Base-by-base conservation (phyloP, 2,329 filamentous ascomycete genomes). In the Exophiala alcalophila region DNA sequence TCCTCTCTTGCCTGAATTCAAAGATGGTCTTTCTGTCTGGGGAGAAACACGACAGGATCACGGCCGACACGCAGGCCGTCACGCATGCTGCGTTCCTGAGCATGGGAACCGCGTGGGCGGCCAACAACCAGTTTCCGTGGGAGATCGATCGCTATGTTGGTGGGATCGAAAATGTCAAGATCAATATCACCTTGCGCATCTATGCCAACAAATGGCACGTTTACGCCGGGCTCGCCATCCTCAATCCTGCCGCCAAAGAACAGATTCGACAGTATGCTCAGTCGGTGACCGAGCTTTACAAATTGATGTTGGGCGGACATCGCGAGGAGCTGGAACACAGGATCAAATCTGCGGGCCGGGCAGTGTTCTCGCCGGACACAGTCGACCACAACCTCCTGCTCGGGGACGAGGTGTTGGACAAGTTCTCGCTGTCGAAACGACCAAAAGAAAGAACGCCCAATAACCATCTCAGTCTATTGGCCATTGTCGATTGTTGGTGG, bases 131-230 rank as follows among this genome's bases (percentile, higher is more conserved):
- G 63, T 98, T 97, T 59, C 92, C 94, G 0, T 98, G 92, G 92
- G 91, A 97, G 59, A 81, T 91, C 32, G 81, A 83, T n/a, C 88
- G 92, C 51, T 98, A 97, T 66, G 81, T 96, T 3, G 92, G 92
- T 45, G 94, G 92, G 38, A 94, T 98, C 59, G 92, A 98, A 67
- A 98, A 98, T 65, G 91, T 97, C 58, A 98, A 98, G 71, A 95
- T 97, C 71, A 98, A 98, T 69, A 82, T 97, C 56, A 97, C 89
- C 56, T 73, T 98, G 54, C 89, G 92, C 57, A 97, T 98, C 69
- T 98, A 97, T 71, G 83, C 84, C 47, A 94, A 96, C 66, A 98
- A 97, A 67, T 98, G 94, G 94, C 94, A 98, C 70, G 92, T 98
- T 44, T 98, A 98, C 65, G 92, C 92, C 14, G 92, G 92, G 0